Evolutionary conservation across 257 asterid species (phyloP), one percentile per base, ranked within the genome.

Genomic region (Hygrophila difformis): DNA sequence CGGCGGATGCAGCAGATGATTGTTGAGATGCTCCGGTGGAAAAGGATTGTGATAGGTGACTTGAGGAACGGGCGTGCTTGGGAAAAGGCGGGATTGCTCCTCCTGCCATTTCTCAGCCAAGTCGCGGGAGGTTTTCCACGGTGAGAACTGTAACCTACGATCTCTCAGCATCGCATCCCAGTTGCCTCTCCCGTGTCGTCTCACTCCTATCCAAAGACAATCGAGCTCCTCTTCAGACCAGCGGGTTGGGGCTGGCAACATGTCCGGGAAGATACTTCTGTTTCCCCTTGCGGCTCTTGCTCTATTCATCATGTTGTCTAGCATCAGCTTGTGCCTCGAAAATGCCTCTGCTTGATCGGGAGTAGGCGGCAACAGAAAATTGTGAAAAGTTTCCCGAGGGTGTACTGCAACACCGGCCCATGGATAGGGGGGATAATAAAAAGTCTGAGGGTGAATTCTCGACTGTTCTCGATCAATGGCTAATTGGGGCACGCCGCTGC

Each of bases 181-280:
- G 44, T 83, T 83, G 3, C 82, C 84, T 59, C 68, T 49, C 26
- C 87, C 92, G 15, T 79, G 78, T 38, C 94, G 69, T 36, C 94
- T 68, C 45, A 83, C 80, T 6, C 94, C 94, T 8, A 83, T 55
- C 94, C 94, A 83, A 16, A 83, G 92, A 48, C 62, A 59, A 39
- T 83, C 92, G 10, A 83, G 53, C 65, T 83, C 94, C 57, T 83
- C 87, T 18, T 83, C 84, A 0, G 73, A 63, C 93, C 93, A 85
- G 51, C 55, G 57, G 53, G 67, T 57, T 34, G 75, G 71, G 46
- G 59, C 42, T 18, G 60, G 76, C 2, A 73, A 60, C 62, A 39
- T 62, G 29, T 67, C 68, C 49, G 63, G 22, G 54, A 53, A 44
- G 42, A 62, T 58, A 49, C 55, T 65, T 62, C 59, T 55, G 52